A percentile compares a stretch with the other conserved stretches of the same genome.
Evolutionary conservation across 371 early-diverging fungal genomes (phyloP).

Genomic region (Apophysomyces elegans): DNA sequence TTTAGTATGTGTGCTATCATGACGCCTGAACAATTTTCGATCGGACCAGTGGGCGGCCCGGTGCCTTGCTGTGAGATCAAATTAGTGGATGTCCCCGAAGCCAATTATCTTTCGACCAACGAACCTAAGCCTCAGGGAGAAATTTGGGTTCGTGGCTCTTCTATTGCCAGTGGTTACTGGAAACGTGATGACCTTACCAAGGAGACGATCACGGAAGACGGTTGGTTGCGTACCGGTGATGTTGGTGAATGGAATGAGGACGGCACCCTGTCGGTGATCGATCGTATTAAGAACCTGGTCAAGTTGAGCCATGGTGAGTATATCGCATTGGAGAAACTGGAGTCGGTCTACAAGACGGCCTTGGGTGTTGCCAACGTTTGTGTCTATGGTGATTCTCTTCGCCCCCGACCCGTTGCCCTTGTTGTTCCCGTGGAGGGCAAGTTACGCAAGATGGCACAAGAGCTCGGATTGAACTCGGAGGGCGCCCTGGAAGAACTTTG

Average conservation of each 20-base stretch:
- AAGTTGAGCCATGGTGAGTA: constrained; percentile 89
- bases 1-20: constrained; percentile 56
- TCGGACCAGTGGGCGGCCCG: constrained; percentile 76
- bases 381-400: constrained; percentile 79
- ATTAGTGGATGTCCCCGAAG: constrained; percentile 81
- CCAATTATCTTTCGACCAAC: constrained; percentile 68
- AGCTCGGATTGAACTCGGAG: constrained; percentile 7
- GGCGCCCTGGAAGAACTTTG: constrained; percentile 52
- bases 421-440: constrained; percentile 62
- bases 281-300: constrained; percentile 88
- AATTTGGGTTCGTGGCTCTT: constrained; percentile 85
- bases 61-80: constrained; percentile 78
- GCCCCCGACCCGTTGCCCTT: constrained; percentile 69
- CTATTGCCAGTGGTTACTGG: constrained; percentile 78
- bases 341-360: constrained; percentile 83
- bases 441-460: constrained; percentile 25
- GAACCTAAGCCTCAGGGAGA: constrained; percentile 79
- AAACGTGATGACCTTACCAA: constrained; percentile 79
- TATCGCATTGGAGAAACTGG: constrained; percentile 95
- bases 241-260: constrained; percentile 74
- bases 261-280: constrained; percentile 79
- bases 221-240: constrained; percentile 97
- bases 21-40: constrained; percentile 50
- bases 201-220: constrained; percentile 80
- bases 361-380: constrained; percentile 79